phyloP scores from a whole-genome alignment of 495 filamentous ascomycete genomes.

The Penicillium waksmanii region DNA sequence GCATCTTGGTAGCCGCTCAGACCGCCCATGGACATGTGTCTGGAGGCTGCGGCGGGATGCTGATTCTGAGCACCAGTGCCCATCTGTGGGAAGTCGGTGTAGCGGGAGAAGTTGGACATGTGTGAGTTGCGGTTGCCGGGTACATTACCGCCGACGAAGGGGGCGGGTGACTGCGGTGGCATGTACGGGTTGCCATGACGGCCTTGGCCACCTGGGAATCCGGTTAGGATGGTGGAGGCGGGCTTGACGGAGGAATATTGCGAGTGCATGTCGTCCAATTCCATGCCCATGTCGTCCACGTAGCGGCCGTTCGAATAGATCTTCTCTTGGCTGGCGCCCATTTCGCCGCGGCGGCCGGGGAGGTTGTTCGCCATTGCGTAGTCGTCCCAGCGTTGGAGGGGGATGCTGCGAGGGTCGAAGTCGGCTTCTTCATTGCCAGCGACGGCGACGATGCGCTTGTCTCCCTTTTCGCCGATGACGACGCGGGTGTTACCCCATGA shows the following conservation, averaged over 20 bases:
- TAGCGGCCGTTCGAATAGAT: conserved; percentile 53
- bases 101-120: conserved; percentile 57
- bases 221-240: conserved; percentile 87
- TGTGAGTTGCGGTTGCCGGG: conserved; percentile 58
- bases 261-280: conserved; percentile 98
- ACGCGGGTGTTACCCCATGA: conserved; percentile 55
- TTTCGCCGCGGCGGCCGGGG: conserved; percentile 81
- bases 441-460: conserved; percentile 83
- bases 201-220: conserved; percentile 70
- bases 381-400: conserved; percentile 95
- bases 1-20: conserved; percentile 60
- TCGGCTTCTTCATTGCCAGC: conserved; percentile 65
- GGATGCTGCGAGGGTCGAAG: conserved; percentile 90
- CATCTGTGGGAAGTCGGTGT: conserved; percentile 53
- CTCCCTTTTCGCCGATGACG: conserved; percentile 90
- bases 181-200: conserved; percentile 63
- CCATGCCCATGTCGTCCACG: conserved; percentile 68
- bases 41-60: conserved; percentile 43
- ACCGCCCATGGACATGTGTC: conserved; percentile 65
- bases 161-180: conserved; percentile 77
- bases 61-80: conserved; percentile 23
- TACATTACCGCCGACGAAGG: conserved; percentile 58
- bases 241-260: conserved; percentile 95
- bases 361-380: conserved; percentile 91
- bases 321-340: conserved; percentile 64